These are phyloP conservation scores for Pythium monospermum DNA, from an alignment of 352 stramenopile genomes.

Conservation along the genomic window DNA sequence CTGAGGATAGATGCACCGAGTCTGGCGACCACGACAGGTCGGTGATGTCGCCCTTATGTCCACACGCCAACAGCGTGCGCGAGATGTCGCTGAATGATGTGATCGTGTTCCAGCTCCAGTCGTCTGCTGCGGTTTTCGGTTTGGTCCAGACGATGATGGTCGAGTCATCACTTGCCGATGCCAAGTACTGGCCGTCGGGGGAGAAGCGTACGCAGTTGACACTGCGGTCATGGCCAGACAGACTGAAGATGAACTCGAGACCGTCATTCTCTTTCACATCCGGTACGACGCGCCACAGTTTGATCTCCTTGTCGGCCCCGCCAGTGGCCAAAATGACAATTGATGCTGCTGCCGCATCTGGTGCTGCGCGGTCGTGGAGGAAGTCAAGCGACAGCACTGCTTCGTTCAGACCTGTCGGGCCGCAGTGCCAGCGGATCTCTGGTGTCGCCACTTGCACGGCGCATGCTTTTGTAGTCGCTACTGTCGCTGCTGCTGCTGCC, in stretches of 20 bases:
- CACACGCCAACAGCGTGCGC: conserved; percentile 66
- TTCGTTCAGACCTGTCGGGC: conserved; percentile 84
- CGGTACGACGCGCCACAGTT: conserved; percentile 66
- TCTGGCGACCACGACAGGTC: conserved; percentile 91
- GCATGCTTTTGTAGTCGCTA: conserved; percentile 3
- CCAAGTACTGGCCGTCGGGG: conserved; percentile 75
- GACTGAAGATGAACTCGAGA: conserved; percentile 78
- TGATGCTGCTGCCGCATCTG: not conserved
- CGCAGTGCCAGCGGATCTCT: conserved; percentile 85
- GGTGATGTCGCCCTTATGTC: conserved; percentile 89
- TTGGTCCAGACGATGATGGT: conserved; percentile 85
- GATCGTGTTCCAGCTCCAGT: conserved; percentile 78
- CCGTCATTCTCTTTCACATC: conserved; percentile 28
- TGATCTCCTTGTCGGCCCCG: conserved; percentile 87
- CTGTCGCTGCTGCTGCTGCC: not conserved
- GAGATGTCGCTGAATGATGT: conserved; percentile 75
- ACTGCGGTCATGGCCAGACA: conserved; percentile 84
- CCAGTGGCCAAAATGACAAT: conserved; percentile 61
- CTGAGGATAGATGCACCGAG: conserved; percentile 88
- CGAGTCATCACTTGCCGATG: conserved; percentile 86
- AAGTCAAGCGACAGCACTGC: conserved; percentile 83
- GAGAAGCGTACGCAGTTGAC: conserved; percentile 92
- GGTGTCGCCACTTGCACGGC: conserved; percentile 61
- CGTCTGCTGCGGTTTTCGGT: conserved; percentile 57
- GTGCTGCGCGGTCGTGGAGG: conserved; percentile 23